These are phyloP conservation scores for Leptosphaerulina australis DNA, from an alignment of 2,329 filamentous ascomycete genomes.

Conservation along the genomic window DNA sequence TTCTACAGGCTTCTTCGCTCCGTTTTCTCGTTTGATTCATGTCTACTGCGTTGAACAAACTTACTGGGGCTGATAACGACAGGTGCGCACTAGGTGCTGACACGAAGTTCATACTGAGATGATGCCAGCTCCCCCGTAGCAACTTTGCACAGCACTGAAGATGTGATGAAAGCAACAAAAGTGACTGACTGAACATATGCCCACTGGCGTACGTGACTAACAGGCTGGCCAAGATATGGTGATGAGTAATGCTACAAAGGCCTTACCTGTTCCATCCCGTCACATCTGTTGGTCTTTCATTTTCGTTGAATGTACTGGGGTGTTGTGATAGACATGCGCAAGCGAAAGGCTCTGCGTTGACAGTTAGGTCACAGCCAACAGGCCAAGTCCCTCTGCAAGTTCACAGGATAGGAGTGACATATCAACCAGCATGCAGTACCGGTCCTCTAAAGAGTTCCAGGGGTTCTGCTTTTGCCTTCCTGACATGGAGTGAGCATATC, in stretches of 20 bases:
- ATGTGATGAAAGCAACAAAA: slow-evolving; percentile 1
- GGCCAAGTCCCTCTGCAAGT: neutral
- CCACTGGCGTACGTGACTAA: neutral
- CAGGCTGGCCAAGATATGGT: neutral
- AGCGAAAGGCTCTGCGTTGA: neutral
- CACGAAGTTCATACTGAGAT: slow-evolving; percentile 1
- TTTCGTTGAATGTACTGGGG: slow-evolving; percentile 1
- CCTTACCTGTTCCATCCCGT: neutral
- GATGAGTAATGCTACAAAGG: neutral
- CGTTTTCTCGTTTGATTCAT: slow-evolving; percentile 1
- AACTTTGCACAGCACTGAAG: neutral
- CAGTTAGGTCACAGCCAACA: neutral
- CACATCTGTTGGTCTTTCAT: neutral
- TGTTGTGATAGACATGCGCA: slow-evolving; percentile 7
- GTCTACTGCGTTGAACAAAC: neutral
- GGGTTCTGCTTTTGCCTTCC: neutral
- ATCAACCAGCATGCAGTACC: neutral
- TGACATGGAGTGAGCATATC: neutral
- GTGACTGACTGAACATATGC: slow-evolving; percentile 11
- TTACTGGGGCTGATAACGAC: slow-evolving; percentile 7
- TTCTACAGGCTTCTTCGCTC: slow-evolving; percentile 10
- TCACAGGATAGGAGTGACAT: neutral
- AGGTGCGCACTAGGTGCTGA: slow-evolving; percentile 6
- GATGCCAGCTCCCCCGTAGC: neutral
- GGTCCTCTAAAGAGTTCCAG: neutral